Conservation (phyloP, 1,284 basidiomycete species). For the Puccinia brachypodii region DNA sequence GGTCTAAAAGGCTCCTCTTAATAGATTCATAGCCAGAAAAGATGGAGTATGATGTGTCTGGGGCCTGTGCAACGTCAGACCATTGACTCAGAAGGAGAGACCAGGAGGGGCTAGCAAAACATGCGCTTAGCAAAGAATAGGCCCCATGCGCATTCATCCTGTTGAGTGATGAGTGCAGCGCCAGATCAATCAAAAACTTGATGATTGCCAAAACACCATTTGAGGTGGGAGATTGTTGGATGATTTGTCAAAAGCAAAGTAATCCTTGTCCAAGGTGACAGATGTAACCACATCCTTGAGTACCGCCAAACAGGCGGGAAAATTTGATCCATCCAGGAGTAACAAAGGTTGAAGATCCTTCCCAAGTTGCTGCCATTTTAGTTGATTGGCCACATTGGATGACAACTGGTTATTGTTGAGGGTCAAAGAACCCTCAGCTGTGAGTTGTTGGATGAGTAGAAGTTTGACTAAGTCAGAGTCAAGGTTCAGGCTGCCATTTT, state of each 20-base stretch:
- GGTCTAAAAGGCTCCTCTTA: neutral
- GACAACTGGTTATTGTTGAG: too few species aligned
- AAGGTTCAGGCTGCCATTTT: neutral
- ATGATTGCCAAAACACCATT: neutral
- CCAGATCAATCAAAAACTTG: neutral
- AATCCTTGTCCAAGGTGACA: neutral
- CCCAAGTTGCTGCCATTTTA: neutral
- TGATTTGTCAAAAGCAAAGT: neutral
- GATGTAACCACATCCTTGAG: neutral
- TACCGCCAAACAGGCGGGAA: neutral
- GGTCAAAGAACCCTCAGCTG: too few species aligned
- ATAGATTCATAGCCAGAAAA: neutral
- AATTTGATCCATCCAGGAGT: neutral
- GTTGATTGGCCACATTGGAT: neutral
- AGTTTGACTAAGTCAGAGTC: neutral
- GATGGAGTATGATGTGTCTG: neutral
- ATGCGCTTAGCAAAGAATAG: neutral
- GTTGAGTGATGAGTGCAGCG: neutral
- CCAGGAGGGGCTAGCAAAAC: neutral
- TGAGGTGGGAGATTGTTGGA: neutral
- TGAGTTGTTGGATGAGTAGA: neutral
- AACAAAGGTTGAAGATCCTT: neutral
- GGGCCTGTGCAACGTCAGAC: neutral
- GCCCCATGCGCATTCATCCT: neutral
- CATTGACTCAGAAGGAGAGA: too few species aligned